A percentile compares a stretch with the other conserved stretches of the same genome.
These are phyloP conservation scores for Botrytis porri DNA, from an alignment of 2,329 filamentous ascomycete species.

Conservation along the genomic window DNA sequence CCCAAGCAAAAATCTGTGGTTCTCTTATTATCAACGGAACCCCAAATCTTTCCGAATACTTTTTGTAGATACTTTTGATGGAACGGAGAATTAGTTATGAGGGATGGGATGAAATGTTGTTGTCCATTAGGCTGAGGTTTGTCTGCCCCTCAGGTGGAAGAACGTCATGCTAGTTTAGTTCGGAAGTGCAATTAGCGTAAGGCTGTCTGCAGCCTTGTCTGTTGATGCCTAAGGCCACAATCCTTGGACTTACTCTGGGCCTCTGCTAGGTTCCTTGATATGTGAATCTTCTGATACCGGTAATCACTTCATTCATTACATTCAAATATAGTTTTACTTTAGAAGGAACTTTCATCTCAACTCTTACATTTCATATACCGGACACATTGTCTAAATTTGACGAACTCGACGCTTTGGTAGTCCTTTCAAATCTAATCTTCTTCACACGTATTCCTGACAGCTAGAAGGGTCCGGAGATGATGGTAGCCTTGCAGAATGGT, in stretches of 20 bases:
- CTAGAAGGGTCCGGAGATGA: neutral
- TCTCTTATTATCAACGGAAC: neutral
- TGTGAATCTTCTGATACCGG: neutral
- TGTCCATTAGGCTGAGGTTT: neutral
- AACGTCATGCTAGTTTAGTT: neutral
- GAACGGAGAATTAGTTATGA: neutral
- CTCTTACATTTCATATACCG: neutral
- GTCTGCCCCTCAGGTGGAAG: neutral
- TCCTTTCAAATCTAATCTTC: neutral
- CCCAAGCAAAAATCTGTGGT: neutral
- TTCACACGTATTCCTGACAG: neutral
- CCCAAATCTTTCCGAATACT: neutral
- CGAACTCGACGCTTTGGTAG: neutral
- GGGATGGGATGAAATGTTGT: neutral
- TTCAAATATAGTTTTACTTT: neutral
- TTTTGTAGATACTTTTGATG: neutral
- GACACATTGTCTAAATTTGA: neutral
- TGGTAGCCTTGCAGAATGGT: slow-evolving; percentile 10
- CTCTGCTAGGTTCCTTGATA: neutral
- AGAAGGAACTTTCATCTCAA: neutral
- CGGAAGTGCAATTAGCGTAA: neutral
- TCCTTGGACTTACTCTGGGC: neutral
- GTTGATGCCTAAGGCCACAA: neutral
- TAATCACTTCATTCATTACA: neutral
- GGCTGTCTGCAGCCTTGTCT: neutral